A percentile compares a stretch with the other conserved stretches of the same genome.
phyloP scores from a whole-genome alignment of 176 grass and related monocot species.

The Aegilops tauschii region DNA sequence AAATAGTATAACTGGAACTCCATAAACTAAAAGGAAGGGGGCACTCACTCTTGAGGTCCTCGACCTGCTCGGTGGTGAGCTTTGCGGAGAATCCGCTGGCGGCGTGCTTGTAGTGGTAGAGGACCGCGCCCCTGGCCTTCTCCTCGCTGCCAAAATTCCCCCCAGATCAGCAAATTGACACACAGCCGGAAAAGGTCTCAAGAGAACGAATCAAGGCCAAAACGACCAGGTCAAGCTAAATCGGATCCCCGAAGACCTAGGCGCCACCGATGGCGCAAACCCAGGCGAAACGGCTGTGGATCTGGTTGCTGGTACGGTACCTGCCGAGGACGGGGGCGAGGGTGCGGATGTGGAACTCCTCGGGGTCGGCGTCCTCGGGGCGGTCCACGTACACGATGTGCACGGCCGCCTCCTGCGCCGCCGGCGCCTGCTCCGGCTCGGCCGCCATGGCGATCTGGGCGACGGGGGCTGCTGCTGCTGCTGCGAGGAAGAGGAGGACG shows the following conservation, averaged over 20 bases:
- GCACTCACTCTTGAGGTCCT: conserved; percentile 77
- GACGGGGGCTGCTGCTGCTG: background rate
- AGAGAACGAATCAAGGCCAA: background rate
- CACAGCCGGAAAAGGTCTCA: background rate
- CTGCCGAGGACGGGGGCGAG: conserved; percentile 69
- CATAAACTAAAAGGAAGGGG: background rate
- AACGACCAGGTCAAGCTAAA: background rate
- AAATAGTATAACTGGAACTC: background rate
- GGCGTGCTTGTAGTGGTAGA: conserved; percentile 89
- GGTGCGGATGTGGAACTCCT: conserved; percentile 89
- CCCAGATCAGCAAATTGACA: conserved; percentile 22
- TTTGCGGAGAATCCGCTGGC: conserved; percentile 90
- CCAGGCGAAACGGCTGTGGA: background rate
- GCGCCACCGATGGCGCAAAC: background rate
- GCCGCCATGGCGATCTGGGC: conserved; percentile 37
- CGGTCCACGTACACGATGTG: conserved; percentile 82
- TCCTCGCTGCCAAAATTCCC: conserved; percentile 49
- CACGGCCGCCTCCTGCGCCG: conserved; percentile 50
- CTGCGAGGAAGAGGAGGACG: conserved; percentile 25
- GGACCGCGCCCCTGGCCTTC: conserved; percentile 60
- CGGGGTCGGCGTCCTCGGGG: conserved; percentile 59
- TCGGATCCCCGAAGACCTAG: background rate
- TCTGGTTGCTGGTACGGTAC: conserved; percentile 1
- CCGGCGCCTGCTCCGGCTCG: conserved; percentile 29
- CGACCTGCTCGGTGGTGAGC: conserved; percentile 69